Evolutionary conservation across 1,139 yeast species (phyloP).

Genomic region (Kodamaea plutei): DNA sequence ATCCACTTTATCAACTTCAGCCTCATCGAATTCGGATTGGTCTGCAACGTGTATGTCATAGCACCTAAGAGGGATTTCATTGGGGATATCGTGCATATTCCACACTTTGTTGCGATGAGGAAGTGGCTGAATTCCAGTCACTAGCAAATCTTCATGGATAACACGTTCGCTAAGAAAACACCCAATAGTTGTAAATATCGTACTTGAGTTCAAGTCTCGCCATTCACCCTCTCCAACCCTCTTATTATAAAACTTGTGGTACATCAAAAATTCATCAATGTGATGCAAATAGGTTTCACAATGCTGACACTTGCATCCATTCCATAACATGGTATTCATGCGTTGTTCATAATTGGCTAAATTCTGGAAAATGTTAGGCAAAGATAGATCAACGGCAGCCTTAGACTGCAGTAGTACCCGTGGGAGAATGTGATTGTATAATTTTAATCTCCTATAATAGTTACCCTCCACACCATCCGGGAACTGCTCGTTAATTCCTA

Average conservation of each 20-base stretch:
- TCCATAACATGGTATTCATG: constrained; percentile 68
- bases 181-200: constrained; percentile 51
- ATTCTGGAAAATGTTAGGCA: constrained; percentile 57
- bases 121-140: constrained; percentile 19
- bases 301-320: constrained; percentile 63
- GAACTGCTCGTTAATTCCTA: constrained; percentile 23
- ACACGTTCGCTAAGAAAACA: constrained; percentile 37
- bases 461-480: constrained; percentile 70
- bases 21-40: constrained; percentile 40
- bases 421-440: constrained; percentile 50
- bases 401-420: constrained; percentile 22
- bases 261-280: constrained; percentile 56
- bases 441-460: constrained; percentile 50
- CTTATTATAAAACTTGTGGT: constrained; percentile 55
- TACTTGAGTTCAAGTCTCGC: constrained; percentile 58
- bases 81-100: constrained; percentile 31
- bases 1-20: constrained; percentile 14
- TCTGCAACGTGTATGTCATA: constrained; percentile 31
- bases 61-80: constrained; percentile 32
- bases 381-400: constrained; percentile 36
- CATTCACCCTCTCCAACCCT: constrained; percentile 32
- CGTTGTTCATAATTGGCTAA: constrained; percentile 66
- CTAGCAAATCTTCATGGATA: constrained; percentile 15
- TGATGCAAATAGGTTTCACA: constrained; percentile 47
- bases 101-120: constrained; percentile 28